These are phyloP conservation scores for Cocos nucifera DNA, from an alignment of 176 grass and related monocot species.

Conservation along the genomic window DNA sequence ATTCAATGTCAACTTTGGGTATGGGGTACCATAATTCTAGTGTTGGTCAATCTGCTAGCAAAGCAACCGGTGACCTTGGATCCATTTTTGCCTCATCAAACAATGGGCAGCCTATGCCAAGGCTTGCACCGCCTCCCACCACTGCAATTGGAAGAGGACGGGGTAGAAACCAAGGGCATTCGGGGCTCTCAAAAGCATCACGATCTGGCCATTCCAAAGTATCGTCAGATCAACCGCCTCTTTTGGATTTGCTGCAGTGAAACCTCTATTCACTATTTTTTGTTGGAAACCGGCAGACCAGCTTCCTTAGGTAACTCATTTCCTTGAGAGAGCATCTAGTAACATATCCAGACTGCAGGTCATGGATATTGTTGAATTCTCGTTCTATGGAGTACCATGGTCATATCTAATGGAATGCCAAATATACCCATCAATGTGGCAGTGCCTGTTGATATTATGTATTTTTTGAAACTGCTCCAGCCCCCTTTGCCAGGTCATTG, in stretches of 20 bases:
- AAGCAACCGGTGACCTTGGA: conserved; percentile 41
- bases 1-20: conserved; percentile 20
- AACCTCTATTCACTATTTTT: background rate
- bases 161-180: conserved; percentile 82
- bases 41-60: conserved; percentile 24
- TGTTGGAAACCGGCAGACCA: too few species aligned
- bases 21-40: conserved; percentile 18
- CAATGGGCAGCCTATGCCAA: conserved; percentile 35
- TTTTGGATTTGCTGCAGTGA: conserved; percentile 78
- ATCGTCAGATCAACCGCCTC: conserved; percentile 47
- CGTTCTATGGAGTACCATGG: too few species aligned
- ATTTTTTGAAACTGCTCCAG: too few species aligned
- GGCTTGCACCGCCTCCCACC: conserved; percentile 72
- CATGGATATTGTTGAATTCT: too few species aligned
- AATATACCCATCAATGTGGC: too few species aligned
- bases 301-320: too few species aligned
- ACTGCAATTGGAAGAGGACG: conserved; percentile 78
- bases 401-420: too few species aligned
- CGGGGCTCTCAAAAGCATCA: conserved; percentile 53
- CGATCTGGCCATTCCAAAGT: conserved; percentile 39
- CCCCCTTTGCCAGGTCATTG: too few species aligned
- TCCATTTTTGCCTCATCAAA: conserved; percentile 27
- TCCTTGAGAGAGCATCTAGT: background rate
- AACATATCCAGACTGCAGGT: too few species aligned
- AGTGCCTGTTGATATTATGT: too few species aligned